Evolutionary conservation across 768 basidiomycete genomes (phyloP).

Genomic region (Hygrophoropsis aurantiaca): DNA sequence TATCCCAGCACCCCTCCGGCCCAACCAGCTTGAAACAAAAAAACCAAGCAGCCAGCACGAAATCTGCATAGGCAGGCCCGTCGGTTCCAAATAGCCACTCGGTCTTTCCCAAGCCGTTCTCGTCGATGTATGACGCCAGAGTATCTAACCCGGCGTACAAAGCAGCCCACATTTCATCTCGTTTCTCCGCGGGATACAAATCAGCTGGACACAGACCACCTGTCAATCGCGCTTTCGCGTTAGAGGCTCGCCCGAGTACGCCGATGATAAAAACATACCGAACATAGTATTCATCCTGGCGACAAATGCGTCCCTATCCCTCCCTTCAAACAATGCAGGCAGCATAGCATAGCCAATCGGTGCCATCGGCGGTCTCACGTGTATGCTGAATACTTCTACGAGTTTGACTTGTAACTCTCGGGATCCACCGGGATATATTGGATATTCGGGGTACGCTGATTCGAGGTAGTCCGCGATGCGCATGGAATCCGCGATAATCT

Average conservation of each 20-base stretch:
- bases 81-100: background rate
- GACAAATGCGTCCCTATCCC: background rate
- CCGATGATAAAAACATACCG: background rate
- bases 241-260: background rate
- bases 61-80: background rate
- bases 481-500: background rate
- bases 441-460: background rate
- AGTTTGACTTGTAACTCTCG: background rate
- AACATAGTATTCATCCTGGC: background rate
- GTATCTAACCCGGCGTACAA: background rate
- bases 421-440: background rate
- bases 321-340: background rate
- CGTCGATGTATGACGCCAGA: background rate
- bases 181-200: background rate
- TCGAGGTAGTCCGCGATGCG: background rate
- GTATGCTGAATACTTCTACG: background rate
- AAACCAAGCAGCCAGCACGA: conserved; percentile 13
- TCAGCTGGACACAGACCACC: background rate
- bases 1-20: conserved; percentile 6
- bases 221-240: no score
- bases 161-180: background rate
- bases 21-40: conserved; percentile 28
- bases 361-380: background rate
- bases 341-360: background rate
- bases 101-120: background rate